These are phyloP conservation scores for Citrus maxima DNA, from an alignment of 345 rosid species.

Conservation along the genomic window DNA sequence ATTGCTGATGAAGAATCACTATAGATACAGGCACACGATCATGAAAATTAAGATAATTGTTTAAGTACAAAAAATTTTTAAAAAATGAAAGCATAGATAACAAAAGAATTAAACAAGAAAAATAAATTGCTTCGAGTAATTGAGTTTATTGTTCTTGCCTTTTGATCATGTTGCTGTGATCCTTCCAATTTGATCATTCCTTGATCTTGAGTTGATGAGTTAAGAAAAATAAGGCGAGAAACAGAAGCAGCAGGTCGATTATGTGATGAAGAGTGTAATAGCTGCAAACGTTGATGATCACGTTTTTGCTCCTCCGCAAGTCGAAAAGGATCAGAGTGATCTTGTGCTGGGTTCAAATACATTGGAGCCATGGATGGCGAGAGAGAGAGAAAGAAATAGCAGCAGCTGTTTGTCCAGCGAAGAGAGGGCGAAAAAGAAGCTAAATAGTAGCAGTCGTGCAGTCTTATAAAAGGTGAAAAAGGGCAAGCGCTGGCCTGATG, in stretches of 20 bases:
- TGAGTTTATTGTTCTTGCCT: too few relatives aligned
- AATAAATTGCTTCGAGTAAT: too few relatives aligned
- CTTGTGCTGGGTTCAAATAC: slow-evolving; percentile 21
- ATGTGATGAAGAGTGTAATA: slow-evolving; percentile 27
- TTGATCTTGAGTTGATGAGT: not conserved
- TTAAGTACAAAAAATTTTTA: too few relatives aligned
- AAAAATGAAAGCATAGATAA: too few relatives aligned
- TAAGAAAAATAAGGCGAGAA: slow-evolving; percentile 17
- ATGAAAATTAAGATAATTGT: too few relatives aligned
- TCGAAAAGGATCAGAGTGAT: slow-evolving; percentile 21
- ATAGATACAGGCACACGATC: too few relatives aligned
- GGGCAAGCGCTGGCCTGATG: slow-evolving; percentile 17
- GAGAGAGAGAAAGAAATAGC: not conserved
- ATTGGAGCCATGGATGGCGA: slow-evolving; percentile 29
- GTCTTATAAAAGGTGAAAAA: not conserved
- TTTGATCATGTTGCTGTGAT: too few relatives aligned
- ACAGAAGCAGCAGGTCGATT: slow-evolving; percentile 15
- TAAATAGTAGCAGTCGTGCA: not conserved
- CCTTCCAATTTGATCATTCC: too few relatives aligned
- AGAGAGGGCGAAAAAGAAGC: slow-evolving; percentile 13
- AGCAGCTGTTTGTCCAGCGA: slow-evolving; percentile 1
- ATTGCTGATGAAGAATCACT: too few relatives aligned
- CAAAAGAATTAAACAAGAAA: too few relatives aligned
- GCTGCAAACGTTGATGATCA: slow-evolving; percentile 30
- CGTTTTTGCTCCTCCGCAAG: slow-evolving; percentile 10